phyloP scores from a whole-genome alignment of 768 basidiomycete genomes.

The Cubamyces sp. region DNA sequence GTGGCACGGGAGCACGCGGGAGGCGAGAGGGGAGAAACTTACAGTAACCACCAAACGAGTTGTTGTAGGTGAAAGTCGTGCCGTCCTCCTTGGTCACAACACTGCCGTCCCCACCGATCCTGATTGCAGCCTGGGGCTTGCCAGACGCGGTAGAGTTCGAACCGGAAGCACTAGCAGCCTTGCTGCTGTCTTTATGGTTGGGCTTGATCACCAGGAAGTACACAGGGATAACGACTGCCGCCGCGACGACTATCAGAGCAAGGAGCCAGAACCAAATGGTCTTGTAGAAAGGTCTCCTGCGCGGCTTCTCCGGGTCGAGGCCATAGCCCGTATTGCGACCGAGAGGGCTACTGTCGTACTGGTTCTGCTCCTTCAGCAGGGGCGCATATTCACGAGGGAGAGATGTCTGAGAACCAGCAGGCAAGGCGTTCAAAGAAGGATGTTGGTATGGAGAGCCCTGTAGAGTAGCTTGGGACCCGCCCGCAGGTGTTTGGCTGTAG shows the following conservation, averaged over 20 bases:
- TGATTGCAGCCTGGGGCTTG: slow-evolving; percentile 38
- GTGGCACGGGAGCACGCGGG: background rate
- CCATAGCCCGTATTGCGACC: slow-evolving; percentile 52
- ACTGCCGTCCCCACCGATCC: slow-evolving; percentile 80
- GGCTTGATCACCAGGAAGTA: slow-evolving; percentile 64
- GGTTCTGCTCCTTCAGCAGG: background rate
- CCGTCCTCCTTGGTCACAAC: slow-evolving; percentile 81
- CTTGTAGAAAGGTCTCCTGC: slow-evolving; percentile 44
- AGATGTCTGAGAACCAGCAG: slow-evolving; percentile 2
- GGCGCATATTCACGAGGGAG: slow-evolving; percentile 13
- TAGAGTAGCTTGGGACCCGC: slow-evolving; percentile 10
- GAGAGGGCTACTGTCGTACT: slow-evolving; percentile 8
- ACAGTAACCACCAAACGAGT: slow-evolving; percentile 88
- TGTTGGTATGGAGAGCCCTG: slow-evolving; percentile 6
- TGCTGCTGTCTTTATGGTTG: slow-evolving; percentile 28
- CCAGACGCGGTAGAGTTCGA: slow-evolving; percentile 21
- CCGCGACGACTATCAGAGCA: slow-evolving; percentile 46
- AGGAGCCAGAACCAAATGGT: slow-evolving; percentile 31
- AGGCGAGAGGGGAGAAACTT: slow-evolving; percentile 45
- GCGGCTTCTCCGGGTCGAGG: slow-evolving; percentile 33
- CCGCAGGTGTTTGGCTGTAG: background rate
- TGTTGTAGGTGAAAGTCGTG: slow-evolving; percentile 78
- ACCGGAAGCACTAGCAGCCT: background rate
- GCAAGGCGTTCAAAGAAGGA: background rate
- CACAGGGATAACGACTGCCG: slow-evolving; percentile 64